Percentiles rank a stretch among this genome's conserved stretches.
These are phyloP conservation scores for Pythium plurisporium DNA, from an alignment of 352 stramenopile genomes.

Conservation along the genomic window DNA sequence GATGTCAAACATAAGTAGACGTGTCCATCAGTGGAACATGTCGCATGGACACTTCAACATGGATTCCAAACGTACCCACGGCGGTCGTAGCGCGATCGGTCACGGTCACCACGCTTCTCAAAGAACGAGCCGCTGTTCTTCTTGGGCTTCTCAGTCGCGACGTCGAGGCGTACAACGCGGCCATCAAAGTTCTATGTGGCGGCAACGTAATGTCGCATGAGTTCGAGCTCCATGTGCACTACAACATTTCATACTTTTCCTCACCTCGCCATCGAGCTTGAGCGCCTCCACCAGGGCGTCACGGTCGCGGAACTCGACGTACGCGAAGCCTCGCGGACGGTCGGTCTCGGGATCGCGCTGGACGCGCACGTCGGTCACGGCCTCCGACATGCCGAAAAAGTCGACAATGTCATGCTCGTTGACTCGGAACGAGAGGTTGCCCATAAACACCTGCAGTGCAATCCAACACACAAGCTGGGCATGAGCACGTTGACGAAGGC, in stretches of 20 bases:
- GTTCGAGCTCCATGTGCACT: too few species aligned
- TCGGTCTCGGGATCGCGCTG: conserved; percentile 57
- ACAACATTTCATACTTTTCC: too few species aligned
- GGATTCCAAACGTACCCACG: conserved; percentile 29
- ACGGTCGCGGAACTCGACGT: conserved; percentile 75
- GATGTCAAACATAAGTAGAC: not conserved
- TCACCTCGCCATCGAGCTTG: conserved; percentile 44
- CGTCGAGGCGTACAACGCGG: conserved; percentile 64
- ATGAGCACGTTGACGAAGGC: too few species aligned
- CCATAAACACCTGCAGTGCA: conserved; percentile 53
- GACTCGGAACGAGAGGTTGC: conserved; percentile 75
- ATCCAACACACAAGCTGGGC: not conserved
- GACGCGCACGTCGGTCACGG: conserved; percentile 69
- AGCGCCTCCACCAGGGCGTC: conserved; percentile 66
- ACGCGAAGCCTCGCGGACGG: conserved; percentile 78
- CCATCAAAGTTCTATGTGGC: conserved; percentile 27
- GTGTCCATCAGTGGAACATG: not conserved
- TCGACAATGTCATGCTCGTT: conserved; percentile 66
- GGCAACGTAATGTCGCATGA: too few species aligned
- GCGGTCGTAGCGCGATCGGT: conserved; percentile 10
- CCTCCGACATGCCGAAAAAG: conserved; percentile 47
- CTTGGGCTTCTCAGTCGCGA: conserved; percentile 54
- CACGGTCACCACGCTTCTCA: conserved; percentile 35
- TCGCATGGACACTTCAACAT: conserved; percentile 12
- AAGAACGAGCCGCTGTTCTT: conserved; percentile 43